Conservation (phyloP, 306 rosid genomes). For the Notholithocarpus densiflorus region DNA sequence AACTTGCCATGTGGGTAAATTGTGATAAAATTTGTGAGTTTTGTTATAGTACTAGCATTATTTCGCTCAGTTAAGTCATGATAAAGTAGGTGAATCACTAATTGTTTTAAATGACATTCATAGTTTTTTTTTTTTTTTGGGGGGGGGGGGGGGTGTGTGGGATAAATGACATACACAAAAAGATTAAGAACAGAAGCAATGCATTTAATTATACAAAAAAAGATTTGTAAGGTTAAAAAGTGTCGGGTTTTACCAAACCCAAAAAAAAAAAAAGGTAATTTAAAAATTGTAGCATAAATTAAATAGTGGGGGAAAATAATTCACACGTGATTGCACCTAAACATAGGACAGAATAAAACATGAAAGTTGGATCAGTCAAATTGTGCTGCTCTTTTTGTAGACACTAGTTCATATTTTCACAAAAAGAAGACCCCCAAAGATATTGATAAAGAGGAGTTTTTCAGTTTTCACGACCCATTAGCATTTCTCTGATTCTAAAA, state of each 20-base stretch:
- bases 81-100: too few relatives aligned
- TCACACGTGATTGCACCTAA: background rate
- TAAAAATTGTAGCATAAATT: background rate
- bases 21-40: too few relatives aligned
- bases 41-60: too few relatives aligned
- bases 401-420: background rate
- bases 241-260: background rate
- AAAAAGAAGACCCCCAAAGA: background rate
- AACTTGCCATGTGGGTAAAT: fast-evolving
- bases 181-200: background rate
- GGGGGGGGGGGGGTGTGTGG: too few relatives aligned
- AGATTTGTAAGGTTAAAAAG: background rate
- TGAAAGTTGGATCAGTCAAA: background rate
- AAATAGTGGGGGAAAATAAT: background rate
- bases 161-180: too few relatives aligned
- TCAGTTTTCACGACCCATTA: background rate
- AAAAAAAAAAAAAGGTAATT: background rate
- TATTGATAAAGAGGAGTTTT: background rate
- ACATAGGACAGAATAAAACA: background rate
- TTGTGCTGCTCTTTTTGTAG: background rate
- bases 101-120: background rate
- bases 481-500: background rate
- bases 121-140: background rate
- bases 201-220: background rate
- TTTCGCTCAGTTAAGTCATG: too few relatives aligned